Conservation (phyloP, 208 protist species). For the Trichomonas vaginalis region DNA sequence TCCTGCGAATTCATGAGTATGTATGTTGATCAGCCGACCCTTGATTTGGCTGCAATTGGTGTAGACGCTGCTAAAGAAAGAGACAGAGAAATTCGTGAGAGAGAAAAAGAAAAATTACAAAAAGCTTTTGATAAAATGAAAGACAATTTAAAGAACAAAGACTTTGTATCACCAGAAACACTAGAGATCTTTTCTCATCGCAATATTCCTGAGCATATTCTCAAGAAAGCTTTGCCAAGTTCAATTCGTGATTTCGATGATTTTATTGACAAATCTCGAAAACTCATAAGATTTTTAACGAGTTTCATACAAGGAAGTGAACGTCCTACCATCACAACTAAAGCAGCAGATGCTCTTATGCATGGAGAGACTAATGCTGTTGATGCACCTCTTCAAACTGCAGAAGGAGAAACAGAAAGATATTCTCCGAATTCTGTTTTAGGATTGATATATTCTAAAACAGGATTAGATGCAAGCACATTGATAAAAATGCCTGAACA, state of each 20-base stretch:
- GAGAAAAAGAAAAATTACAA: not conserved
- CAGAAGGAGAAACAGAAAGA: not conserved
- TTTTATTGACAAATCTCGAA: not conserved
- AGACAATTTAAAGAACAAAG: not conserved
- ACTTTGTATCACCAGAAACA: not conserved
- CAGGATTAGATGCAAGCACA: not conserved
- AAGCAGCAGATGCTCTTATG: not conserved
- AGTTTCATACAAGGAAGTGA: not conserved
- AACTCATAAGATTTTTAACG: not conserved
- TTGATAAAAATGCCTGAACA: not conserved
- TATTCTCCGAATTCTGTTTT: not conserved
- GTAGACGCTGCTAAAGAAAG: not conserved
- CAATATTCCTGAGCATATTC: not conserved
- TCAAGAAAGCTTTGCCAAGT: not conserved
- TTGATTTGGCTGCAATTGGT: conserved; percentile 35
- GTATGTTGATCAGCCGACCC: conserved; percentile 65
- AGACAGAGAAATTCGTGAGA: not conserved
- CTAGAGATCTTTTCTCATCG: not conserved
- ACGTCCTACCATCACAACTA: not conserved
- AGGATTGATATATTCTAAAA: not conserved
- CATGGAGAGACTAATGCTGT: not conserved
- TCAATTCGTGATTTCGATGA: not conserved
- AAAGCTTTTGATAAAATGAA: conserved; percentile 8
- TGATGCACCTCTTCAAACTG: not conserved
- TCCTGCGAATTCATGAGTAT: conserved; percentile 91